Percentiles rank a stretch among this genome's conserved stretches.
These are phyloP conservation scores for Bipolaris zeicola DNA, from an alignment of 2,329 filamentous ascomycete genomes.

Conservation along the genomic window DNA sequence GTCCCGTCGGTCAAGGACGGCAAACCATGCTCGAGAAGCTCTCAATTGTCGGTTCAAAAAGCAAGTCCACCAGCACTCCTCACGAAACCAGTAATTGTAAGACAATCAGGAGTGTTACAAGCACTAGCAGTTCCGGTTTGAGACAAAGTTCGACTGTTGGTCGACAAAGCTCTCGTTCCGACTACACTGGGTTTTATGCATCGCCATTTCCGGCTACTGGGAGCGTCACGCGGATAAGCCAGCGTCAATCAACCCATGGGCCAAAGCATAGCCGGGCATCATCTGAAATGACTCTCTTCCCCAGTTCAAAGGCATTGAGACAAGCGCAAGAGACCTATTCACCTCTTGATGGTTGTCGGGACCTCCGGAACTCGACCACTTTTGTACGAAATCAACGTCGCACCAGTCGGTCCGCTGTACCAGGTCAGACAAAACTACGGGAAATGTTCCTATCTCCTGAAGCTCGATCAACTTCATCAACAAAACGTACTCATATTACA, in stretches of 20 bases:
- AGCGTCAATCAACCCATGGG: conserved; percentile 3
- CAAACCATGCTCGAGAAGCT: conserved; percentile 47
- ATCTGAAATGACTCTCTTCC: conserved; percentile 32
- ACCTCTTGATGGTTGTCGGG: conserved; percentile 15
- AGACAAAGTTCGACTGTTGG: conserved; percentile 27
- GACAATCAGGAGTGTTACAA: conserved; percentile 48
- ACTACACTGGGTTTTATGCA: conserved; percentile 30
- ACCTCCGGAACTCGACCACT: conserved; percentile 24
- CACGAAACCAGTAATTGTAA: conserved; percentile 44
- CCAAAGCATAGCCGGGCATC: conserved; percentile 24
- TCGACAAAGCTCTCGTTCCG: conserved; percentile 17
- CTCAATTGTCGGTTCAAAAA: conserved; percentile 40
- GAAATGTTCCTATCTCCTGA: conserved; percentile 43
- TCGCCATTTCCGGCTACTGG: conserved; percentile 27
- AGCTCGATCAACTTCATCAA: conserved; percentile 26
- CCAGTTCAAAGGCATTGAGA: conserved; percentile 18
- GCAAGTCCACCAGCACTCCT: conserved; percentile 47
- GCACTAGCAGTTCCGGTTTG: conserved; percentile 44
- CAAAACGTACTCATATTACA: conserved; percentile 27
- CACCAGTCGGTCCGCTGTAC: conserved; percentile 37
- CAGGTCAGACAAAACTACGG: conserved; percentile 42
- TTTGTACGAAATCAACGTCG: conserved; percentile 25
- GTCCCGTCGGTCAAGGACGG: conserved; percentile 19
- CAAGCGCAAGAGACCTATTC: conserved; percentile 21
- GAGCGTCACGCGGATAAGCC: conserved; percentile 31